phyloP scores from a whole-genome alignment of 2,329 filamentous ascomycete species.

The Dothideomycetidae sp. region DNA sequence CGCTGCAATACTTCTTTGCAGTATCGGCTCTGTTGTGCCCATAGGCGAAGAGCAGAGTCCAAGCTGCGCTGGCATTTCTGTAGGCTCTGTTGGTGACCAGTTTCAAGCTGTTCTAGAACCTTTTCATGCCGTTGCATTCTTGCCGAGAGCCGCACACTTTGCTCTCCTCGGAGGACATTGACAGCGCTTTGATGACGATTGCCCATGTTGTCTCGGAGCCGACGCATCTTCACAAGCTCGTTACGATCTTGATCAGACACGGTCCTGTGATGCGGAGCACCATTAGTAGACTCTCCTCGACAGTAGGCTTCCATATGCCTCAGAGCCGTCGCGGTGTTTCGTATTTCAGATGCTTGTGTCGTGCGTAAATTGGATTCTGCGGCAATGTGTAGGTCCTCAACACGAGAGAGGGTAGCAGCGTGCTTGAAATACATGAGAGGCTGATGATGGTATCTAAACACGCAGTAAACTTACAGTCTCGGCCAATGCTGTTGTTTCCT shows the following conservation, averaged over 20 bases:
- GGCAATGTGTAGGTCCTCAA: slow-evolving; percentile 31
- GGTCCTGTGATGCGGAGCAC: slow-evolving; percentile 20
- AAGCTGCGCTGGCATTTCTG: slow-evolving; percentile 9
- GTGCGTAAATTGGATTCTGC: slow-evolving; percentile 30
- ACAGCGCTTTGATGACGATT: slow-evolving; percentile 31
- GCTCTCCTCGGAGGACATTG: slow-evolving; percentile 32
- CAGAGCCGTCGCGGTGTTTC: slow-evolving; percentile 31
- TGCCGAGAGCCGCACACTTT: slow-evolving; percentile 26
- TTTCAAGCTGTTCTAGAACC: slow-evolving; percentile 25
- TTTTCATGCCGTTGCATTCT: slow-evolving; percentile 26
- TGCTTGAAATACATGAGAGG: slow-evolving; percentile 23
- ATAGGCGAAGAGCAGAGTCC: slow-evolving; percentile 4
- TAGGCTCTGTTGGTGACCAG: slow-evolving; percentile 21
- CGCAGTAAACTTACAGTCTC: slow-evolving; percentile 4
- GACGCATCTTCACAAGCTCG: slow-evolving; percentile 29
- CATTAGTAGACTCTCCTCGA: slow-evolving; percentile 22
- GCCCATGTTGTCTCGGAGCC: slow-evolving; percentile 26
- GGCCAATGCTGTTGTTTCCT: slow-evolving; percentile 9
- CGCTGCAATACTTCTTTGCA: slow-evolving; percentile 6
- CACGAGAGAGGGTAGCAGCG: slow-evolving; percentile 24
- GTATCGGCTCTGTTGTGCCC: slow-evolving; percentile 6
- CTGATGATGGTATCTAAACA: neutral
- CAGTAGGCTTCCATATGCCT: slow-evolving; percentile 37
- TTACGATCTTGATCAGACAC: slow-evolving; percentile 32
- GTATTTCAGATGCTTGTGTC: slow-evolving; percentile 27